A percentile compares a stretch with the other conserved stretches of the same genome.
These are phyloP conservation scores for Polytrichum formosum DNA, from an alignment of 225 moss, liverwort and hornwort genomes.

Conservation along the genomic window DNA sequence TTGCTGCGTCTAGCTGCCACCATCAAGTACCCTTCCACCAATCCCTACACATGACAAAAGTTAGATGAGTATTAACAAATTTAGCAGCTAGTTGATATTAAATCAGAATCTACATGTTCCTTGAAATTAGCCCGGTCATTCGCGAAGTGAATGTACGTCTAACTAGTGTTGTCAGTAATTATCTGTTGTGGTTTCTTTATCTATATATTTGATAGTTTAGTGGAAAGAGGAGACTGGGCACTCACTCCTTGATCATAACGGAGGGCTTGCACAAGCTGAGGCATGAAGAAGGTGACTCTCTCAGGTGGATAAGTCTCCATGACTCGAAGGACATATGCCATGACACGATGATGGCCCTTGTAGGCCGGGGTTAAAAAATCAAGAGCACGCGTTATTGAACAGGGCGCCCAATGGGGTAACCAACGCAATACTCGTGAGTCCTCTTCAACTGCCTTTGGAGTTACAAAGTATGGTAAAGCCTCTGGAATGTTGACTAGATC, in stretches of 20 bases:
- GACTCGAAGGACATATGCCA: slow-evolving; percentile 86
- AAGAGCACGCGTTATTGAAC: slow-evolving; percentile 74
- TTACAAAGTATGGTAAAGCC: slow-evolving; percentile 75
- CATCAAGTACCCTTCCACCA: slow-evolving; percentile 90
- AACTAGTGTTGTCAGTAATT: too few relatives aligned
- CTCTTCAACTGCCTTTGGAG: slow-evolving; percentile 75
- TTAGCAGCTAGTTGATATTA: too few relatives aligned
- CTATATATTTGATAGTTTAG: too few relatives aligned
- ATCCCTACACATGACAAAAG: slow-evolving; percentile 34
- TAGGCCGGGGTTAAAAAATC: slow-evolving; percentile 76
- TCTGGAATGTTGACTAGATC: slow-evolving; percentile 56
- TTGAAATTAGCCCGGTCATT: too few relatives aligned
- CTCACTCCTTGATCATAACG: slow-evolving; percentile 76
- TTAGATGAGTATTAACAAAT: too few relatives aligned
- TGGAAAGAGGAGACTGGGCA: slow-evolving; percentile 2
- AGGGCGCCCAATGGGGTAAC: slow-evolving; percentile 79
- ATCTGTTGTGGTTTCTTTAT: too few relatives aligned
- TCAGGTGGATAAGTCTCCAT: slow-evolving; percentile 85
- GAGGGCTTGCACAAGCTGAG: slow-evolving; percentile 83
- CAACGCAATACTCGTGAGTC: slow-evolving; percentile 56
- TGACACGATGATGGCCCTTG: slow-evolving; percentile 80
- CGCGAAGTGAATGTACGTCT: too few relatives aligned
- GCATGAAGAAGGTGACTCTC: slow-evolving; percentile 91
- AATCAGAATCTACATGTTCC: too few relatives aligned
- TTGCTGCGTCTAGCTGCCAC: slow-evolving; percentile 85